Percentiles rank a stretch among this genome's conserved stretches.
Evolutionary conservation across 371 early-diverging fungal species (phyloP).

Genomic region (Sanchytrium tribonematis): DNA sequence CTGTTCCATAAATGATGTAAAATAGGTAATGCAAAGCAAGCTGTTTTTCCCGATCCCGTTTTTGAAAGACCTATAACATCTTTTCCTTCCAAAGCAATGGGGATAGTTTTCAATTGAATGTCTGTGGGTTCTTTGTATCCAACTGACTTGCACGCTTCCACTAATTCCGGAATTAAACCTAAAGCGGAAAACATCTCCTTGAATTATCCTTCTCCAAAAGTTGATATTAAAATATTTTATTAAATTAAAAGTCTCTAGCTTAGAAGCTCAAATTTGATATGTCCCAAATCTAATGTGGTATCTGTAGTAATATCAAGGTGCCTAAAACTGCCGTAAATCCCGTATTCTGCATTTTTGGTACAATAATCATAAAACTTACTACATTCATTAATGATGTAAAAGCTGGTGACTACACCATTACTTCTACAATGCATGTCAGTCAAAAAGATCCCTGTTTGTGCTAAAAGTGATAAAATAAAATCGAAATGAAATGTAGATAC

Average conservation of each 20-base stretch:
- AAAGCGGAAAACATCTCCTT: not conserved
- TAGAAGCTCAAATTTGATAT: not conserved
- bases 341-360: not conserved
- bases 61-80: constrained; percentile 90
- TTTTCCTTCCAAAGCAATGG: constrained; percentile 33
- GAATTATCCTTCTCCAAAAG: no score
- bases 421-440: not conserved
- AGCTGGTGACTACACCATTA: not conserved
- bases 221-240: no score
- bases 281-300: not conserved
- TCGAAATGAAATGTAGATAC: not conserved
- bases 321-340: not conserved
- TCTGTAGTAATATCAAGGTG: not conserved
- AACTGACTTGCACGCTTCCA: not conserved
- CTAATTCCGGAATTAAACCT: not conserved
- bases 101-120: constrained; percentile 79
- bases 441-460: not conserved
- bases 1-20: constrained; percentile 68
- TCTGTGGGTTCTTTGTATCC: constrained; percentile 29
- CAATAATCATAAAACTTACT: not conserved
- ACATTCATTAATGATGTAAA: not conserved
- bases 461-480: not conserved
- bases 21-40: constrained; percentile 93
- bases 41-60: constrained; percentile 98
- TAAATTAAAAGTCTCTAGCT: no score